Conservation (phyloP, 495 filamentous ascomycete genomes). For the Parathielavia appendiculata region DNA sequence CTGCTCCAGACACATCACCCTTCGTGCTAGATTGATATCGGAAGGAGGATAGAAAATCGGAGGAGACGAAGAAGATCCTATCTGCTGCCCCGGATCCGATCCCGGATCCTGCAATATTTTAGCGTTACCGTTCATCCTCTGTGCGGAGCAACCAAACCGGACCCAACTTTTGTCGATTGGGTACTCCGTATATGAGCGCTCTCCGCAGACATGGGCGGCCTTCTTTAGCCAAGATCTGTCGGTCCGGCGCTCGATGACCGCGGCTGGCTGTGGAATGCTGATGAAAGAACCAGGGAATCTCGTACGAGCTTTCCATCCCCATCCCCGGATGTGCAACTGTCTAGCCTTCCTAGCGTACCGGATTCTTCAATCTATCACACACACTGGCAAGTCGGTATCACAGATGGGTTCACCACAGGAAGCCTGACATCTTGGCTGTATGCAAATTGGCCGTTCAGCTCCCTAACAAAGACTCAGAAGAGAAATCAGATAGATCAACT, state of each 20-base stretch:
- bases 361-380: slow-evolving; percentile 12
- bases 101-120: background rate
- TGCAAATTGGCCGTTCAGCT: slow-evolving; percentile 1
- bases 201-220: background rate
- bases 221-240: slow-evolving; percentile 1
- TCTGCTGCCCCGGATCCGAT: slow-evolving; percentile 9
- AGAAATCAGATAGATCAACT: slow-evolving; percentile 9
- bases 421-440: background rate
- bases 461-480: background rate
- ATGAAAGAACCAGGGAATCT: slow-evolving; percentile 1
- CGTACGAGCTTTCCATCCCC: slow-evolving; percentile 4
- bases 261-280: slow-evolving; percentile 6
- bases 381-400: background rate
- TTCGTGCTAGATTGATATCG: slow-evolving; percentile 3
- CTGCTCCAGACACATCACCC: slow-evolving; percentile 23
- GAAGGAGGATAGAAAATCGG: slow-evolving; percentile 9
- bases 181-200: too few species aligned
- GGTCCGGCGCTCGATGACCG: slow-evolving; percentile 7
- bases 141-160: slow-evolving; percentile 14
- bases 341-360: slow-evolving; percentile 1
- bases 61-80: background rate
- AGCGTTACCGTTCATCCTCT: background rate
- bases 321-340: slow-evolving; percentile 14
- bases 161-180: background rate
- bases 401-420: background rate